Conservation (phyloP, 768 basidiomycete species). For the Hygrophorus russula region DNA sequence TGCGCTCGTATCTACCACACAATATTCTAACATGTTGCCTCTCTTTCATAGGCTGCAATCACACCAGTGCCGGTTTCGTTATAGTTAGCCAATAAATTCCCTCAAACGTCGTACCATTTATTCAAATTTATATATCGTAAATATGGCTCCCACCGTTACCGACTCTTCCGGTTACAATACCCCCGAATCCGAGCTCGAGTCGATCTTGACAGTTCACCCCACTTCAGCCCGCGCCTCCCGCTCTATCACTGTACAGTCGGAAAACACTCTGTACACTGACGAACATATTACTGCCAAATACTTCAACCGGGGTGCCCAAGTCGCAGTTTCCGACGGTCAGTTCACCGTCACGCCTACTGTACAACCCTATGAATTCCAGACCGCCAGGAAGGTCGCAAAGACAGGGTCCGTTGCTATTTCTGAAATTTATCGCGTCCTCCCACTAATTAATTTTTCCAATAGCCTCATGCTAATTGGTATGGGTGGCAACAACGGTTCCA, state of each 20-base stretch:
- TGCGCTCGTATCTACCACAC: too few relatives aligned
- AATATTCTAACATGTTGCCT: too few relatives aligned
- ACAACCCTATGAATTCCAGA: constrained; percentile 85
- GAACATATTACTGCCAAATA: constrained; percentile 78
- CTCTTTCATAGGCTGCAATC: constrained; percentile 40
- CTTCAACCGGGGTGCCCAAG: constrained; percentile 67
- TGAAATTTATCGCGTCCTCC: constrained; percentile 6
- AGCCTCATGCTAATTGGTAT: constrained; percentile 96
- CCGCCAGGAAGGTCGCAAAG: constrained; percentile 72
- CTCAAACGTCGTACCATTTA: constrained; percentile 18
- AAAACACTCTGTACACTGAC: constrained; percentile 71
- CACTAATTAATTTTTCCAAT: constrained; percentile 7
- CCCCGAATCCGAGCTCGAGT: constrained; percentile 62
- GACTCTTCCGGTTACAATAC: constrained; percentile 61
- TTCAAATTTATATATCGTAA: constrained; percentile 13
- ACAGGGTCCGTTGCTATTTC: constrained; percentile 53
- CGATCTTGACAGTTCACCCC: constrained; percentile 65
- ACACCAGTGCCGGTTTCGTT: constrained; percentile 64
- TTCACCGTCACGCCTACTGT: constrained; percentile 71
- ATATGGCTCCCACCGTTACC: constrained; percentile 39
- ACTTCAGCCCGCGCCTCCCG: constrained; percentile 73
- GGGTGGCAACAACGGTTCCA: constrained; percentile 96
- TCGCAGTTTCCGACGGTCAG: constrained; percentile 60
- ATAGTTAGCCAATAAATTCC: constrained; percentile 29
- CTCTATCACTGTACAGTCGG: constrained; percentile 70